Evolutionary conservation across 2,329 filamentous ascomycete genomes (phyloP).

Genomic region (Pseudonectria buxi): DNA sequence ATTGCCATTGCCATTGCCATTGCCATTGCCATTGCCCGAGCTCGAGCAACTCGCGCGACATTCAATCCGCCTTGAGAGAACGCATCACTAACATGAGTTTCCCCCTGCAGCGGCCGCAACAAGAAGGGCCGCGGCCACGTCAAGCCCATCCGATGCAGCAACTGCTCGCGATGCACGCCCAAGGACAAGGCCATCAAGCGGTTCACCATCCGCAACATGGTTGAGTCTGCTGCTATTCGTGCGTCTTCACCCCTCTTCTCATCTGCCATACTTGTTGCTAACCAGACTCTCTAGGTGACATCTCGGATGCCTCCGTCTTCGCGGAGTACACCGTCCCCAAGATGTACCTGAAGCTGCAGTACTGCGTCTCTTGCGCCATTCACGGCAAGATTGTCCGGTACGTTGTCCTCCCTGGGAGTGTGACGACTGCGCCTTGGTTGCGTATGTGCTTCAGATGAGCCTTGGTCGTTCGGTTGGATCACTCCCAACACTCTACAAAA

Average conservation of each 20-base stretch:
- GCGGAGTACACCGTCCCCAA: slow-evolving; percentile 99
- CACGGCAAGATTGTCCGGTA: slow-evolving; percentile 99
- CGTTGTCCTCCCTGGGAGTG: slow-evolving; percentile 53
- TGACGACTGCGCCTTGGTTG: slow-evolving; percentile 48
- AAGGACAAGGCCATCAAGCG: slow-evolving; percentile 99
- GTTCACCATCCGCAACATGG: slow-evolving; percentile 99
- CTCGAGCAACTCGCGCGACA: slow-evolving; percentile 7
- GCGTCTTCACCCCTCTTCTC: slow-evolving; percentile 41
- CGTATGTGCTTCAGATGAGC: slow-evolving; percentile 51
- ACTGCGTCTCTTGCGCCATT: slow-evolving; percentile 99
- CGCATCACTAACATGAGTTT: slow-evolving; percentile 10
- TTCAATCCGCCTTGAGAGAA: not conserved
- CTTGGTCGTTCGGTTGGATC: slow-evolving; percentile 47
- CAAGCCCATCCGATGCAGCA: slow-evolving; percentile 87
- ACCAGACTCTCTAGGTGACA: slow-evolving; percentile 70
- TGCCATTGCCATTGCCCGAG: not conserved
- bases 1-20: not conserved
- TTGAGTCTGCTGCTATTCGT: slow-evolving; percentile 99
- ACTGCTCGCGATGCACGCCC: slow-evolving; percentile 78
- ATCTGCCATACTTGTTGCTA: too few species aligned
- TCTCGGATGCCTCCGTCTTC: slow-evolving; percentile 99
- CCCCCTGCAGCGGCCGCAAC: slow-evolving; percentile 75
- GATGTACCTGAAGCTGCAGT: slow-evolving; percentile 99
- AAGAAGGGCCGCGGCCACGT: slow-evolving; percentile 99
- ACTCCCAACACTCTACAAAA: slow-evolving; percentile 10